Evolutionary conservation across 164 flowering plant genomes (phyloP).

Genomic region (Protea cynaroides): DNA sequence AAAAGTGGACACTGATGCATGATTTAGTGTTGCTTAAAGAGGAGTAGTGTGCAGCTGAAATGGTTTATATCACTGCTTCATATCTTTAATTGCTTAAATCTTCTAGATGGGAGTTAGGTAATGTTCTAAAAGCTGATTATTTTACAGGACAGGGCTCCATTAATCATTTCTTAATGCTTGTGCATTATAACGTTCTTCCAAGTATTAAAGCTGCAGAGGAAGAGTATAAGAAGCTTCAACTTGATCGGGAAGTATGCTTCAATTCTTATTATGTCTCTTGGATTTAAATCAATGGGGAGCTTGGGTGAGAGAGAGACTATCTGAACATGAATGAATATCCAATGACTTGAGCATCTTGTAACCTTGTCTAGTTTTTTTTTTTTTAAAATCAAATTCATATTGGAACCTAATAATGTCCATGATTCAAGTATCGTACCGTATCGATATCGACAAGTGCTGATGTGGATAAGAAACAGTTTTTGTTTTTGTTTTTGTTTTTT

Average conservation of each 20-base stretch:
- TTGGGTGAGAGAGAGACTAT: too few relatives aligned
- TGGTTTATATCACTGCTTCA: conserved; percentile 28
- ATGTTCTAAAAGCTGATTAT: background rate
- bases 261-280: too few relatives aligned
- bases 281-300: too few relatives aligned
- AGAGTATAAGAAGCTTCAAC: conserved; percentile 41
- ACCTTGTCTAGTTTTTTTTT: too few relatives aligned
- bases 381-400: too few relatives aligned
- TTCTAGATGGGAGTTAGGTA: conserved; percentile 1
- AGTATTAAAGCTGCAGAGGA: conserved; percentile 57
- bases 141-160: conserved; percentile 58
- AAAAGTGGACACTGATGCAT: conserved; percentile 58
- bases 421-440: too few relatives aligned
- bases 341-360: too few relatives aligned
- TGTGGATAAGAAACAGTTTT: too few relatives aligned
- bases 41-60: conserved; percentile 35
- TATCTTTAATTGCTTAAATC: background rate
- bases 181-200: conserved; percentile 56
- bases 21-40: conserved; percentile 47
- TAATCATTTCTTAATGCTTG: conserved; percentile 60
- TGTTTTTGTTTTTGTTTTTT: too few relatives aligned
- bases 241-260: conserved; percentile 41
- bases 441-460: too few relatives aligned
- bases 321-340: too few relatives aligned
- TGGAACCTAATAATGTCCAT: too few relatives aligned